phyloP scores from a whole-genome alignment of 352 stramenopile species.

The Halophytophthora polymorphica region DNA sequence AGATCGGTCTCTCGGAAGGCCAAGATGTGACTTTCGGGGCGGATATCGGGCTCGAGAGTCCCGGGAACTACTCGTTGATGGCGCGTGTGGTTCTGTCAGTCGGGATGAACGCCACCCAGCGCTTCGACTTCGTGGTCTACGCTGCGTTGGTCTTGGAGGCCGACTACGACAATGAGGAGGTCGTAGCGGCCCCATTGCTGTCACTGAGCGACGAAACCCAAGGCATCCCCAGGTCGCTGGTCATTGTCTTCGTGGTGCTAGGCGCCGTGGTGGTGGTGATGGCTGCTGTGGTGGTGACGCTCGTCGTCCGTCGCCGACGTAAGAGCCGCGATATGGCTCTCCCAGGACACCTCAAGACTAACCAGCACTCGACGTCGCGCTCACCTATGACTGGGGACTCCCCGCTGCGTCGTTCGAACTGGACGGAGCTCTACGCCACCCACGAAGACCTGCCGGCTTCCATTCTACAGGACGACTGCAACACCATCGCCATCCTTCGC shows the following conservation, averaged over 20 bases:
- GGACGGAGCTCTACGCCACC: conserved; percentile 41
- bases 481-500: conserved; percentile 47
- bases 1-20: conserved; percentile 15
- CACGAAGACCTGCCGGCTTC: conserved; percentile 33
- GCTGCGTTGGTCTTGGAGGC: conserved; percentile 8
- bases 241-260: conserved; percentile 12
- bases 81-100: conserved; percentile 33
- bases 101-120: conserved; percentile 3
- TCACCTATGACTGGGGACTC: conserved; percentile 21
- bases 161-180: neutral
- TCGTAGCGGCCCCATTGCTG: neutral
- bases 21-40: conserved; percentile 8
- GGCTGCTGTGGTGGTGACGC: conserved; percentile 9
- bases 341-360: conserved; percentile 3
- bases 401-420: conserved; percentile 38
- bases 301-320: conserved; percentile 15
- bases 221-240: neutral
- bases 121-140: conserved; percentile 36
- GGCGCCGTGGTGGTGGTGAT: conserved; percentile 21
- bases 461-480: conserved; percentile 35
- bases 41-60: conserved; percentile 22
- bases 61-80: conserved; percentile 26
- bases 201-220: neutral
- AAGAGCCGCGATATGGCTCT: neutral
- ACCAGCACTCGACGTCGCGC: conserved; percentile 1